Percentiles rank a stretch among this genome's conserved stretches.
Evolutionary conservation across 2,329 filamentous ascomycete species (phyloP).

Genomic region (Gliomastix tumulicola): DNA sequence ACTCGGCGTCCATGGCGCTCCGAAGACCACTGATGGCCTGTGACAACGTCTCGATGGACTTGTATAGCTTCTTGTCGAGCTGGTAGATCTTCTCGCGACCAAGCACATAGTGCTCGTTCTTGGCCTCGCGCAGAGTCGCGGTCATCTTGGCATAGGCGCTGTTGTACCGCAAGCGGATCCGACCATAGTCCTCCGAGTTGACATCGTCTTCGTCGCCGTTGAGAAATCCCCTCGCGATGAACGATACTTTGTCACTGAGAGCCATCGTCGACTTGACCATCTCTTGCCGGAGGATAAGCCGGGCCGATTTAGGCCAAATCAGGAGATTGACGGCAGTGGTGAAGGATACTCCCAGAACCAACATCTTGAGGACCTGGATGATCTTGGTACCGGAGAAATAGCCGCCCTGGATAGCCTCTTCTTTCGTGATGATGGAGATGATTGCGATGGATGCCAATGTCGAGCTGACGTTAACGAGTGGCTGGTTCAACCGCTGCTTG

Average conservation of each 20-base stretch:
- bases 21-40: slow-evolving; percentile 87
- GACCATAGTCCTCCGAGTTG: slow-evolving; percentile 55
- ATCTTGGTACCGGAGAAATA: slow-evolving; percentile 79
- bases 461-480: slow-evolving; percentile 76
- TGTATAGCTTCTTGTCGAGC: slow-evolving; percentile 72
- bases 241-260: slow-evolving; percentile 72
- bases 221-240: slow-evolving; percentile 77
- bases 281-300: slow-evolving; percentile 64
- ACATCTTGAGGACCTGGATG: slow-evolving; percentile 74
- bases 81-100: slow-evolving; percentile 74
- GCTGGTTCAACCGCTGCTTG: slow-evolving; percentile 72
- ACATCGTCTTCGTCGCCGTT: slow-evolving; percentile 77
- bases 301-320: slow-evolving; percentile 72
- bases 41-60: slow-evolving; percentile 76
- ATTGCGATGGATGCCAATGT: slow-evolving; percentile 83
- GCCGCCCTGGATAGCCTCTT: slow-evolving; percentile 77
- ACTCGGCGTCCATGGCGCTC: slow-evolving; percentile 85
- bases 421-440: slow-evolving; percentile 86
- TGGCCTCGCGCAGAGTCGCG: slow-evolving; percentile 76
- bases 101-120: slow-evolving; percentile 78
- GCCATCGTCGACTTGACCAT: slow-evolving; percentile 67
- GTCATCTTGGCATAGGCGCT: slow-evolving; percentile 63
- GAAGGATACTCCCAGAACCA: slow-evolving; percentile 68
- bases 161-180: slow-evolving; percentile 57
- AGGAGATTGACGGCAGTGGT: slow-evolving; percentile 70